Evolutionary conservation across 2,329 filamentous ascomycete genomes (phyloP).

Genomic region (Fusarium incarnatum): DNA sequence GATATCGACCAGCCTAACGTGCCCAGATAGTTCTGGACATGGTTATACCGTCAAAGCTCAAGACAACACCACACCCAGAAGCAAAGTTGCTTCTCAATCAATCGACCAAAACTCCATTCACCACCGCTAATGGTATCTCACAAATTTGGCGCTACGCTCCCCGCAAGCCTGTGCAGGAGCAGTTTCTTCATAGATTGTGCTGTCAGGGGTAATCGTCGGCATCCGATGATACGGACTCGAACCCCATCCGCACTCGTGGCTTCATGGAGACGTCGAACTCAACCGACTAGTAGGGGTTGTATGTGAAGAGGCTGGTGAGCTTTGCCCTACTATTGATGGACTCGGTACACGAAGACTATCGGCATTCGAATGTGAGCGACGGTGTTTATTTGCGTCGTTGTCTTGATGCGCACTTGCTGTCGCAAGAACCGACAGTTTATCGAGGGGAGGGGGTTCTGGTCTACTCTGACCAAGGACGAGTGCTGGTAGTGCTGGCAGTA

Average conservation of each 20-base stretch:
- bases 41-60: not conserved
- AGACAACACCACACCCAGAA: not conserved
- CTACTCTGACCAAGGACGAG: slow-evolving; percentile 44
- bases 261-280: slow-evolving; percentile 42
- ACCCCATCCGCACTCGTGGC: slow-evolving; percentile 36
- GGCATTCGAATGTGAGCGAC: slow-evolving; percentile 31
- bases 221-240: slow-evolving; percentile 28
- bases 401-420: slow-evolving; percentile 52
- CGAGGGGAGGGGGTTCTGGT: slow-evolving; percentile 43
- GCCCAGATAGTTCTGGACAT: not conserved
- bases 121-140: not conserved
- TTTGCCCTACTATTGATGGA: slow-evolving; percentile 37
- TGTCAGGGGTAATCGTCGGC: slow-evolving; percentile 1
- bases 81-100: slow-evolving; percentile 12
- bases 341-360: slow-evolving; percentile 44
- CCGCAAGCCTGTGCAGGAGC: not conserved
- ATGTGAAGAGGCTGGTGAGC: slow-evolving; percentile 38
- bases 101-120: slow-evolving; percentile 2
- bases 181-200: slow-evolving; percentile 18
- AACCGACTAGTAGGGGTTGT: slow-evolving; percentile 41
- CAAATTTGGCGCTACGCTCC: not conserved
- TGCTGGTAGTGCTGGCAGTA: slow-evolving; percentile 37
- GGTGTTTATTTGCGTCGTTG: slow-evolving; percentile 40
- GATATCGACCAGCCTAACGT: not conserved
- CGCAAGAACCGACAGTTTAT: slow-evolving; percentile 55